These are phyloP conservation scores for Quillaja saponaria DNA, from an alignment of 306 rosid genomes.

Conservation along the genomic window DNA sequence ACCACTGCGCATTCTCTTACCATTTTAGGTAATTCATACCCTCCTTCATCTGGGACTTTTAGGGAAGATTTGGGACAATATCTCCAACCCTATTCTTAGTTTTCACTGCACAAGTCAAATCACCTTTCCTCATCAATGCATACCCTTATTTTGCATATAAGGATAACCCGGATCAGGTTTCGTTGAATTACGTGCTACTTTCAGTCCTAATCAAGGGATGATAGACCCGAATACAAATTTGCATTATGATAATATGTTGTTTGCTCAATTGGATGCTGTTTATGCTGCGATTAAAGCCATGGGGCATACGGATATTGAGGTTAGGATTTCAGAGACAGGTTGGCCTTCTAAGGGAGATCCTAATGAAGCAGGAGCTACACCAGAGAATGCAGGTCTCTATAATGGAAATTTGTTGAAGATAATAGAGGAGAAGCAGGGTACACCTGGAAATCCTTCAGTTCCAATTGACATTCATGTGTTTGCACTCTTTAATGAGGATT, in stretches of 20 bases:
- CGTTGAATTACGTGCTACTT: slow-evolving; percentile 63
- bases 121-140: slow-evolving; percentile 74
- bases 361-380: slow-evolving; percentile 69
- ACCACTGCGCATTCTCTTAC: slow-evolving; percentile 72
- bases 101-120: slow-evolving; percentile 57
- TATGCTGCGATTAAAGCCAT: slow-evolving; percentile 67
- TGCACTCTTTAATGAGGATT: slow-evolving; percentile 81
- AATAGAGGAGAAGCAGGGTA: slow-evolving; percentile 55
- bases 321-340: slow-evolving; percentile 79
- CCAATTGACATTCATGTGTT: slow-evolving; percentile 76
- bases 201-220: slow-evolving; percentile 70
- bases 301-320: slow-evolving; percentile 68
- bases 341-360: slow-evolving; percentile 89
- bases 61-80: slow-evolving; percentile 47
- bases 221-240: slow-evolving; percentile 63
- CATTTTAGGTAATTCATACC: slow-evolving; percentile 53
- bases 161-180: slow-evolving; percentile 52
- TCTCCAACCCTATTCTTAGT: slow-evolving; percentile 56
- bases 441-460: slow-evolving; percentile 76
- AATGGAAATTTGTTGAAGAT: slow-evolving; percentile 64
- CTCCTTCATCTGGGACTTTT: slow-evolving; percentile 73
- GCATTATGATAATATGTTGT: slow-evolving; percentile 83
- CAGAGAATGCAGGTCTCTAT: slow-evolving; percentile 66
- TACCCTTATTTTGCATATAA: slow-evolving; percentile 86
- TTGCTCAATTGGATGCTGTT: slow-evolving; percentile 86